A percentile compares a stretch with the other conserved stretches of the same genome.
phyloP scores from a whole-genome alignment of 2,329 filamentous ascomycete species.

The Neofusicoccum parvum region DNA sequence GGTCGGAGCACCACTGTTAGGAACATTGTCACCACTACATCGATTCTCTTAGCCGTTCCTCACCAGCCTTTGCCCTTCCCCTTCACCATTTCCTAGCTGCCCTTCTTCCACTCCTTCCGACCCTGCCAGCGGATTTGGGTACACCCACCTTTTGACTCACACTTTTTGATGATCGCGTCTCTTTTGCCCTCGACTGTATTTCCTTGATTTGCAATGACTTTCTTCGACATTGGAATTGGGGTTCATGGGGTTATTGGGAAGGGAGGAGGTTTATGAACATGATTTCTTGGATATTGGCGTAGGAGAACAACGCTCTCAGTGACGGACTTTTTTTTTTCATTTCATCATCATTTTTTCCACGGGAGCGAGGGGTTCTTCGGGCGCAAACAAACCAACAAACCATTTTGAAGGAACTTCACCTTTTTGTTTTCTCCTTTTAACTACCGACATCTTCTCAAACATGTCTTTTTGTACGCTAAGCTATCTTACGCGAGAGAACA shows the following conservation, averaged over 20 bases:
- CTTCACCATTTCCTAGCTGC: not conserved
- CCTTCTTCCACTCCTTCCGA: not conserved
- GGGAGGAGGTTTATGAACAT: not conserved
- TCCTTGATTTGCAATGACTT: not conserved
- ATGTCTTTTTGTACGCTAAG: conserved; percentile 13
- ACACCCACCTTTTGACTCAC: not conserved
- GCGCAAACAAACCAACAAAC: conserved; percentile 7
- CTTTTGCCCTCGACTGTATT: not conserved
- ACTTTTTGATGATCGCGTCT: not conserved
- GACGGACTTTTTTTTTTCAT: not conserved
- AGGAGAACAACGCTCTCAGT: conserved; percentile 13
- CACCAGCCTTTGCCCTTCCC: not conserved
- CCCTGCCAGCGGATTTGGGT: not conserved
- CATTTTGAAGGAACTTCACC: not conserved
- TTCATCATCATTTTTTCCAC: not conserved
- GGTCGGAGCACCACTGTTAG: not conserved
- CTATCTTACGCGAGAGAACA: not conserved
- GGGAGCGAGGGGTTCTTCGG: conserved; percentile 11
- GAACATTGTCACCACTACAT: not conserved
- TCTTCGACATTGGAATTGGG: conserved; percentile 12
- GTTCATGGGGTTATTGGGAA: not conserved
- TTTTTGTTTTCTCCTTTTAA: not conserved
- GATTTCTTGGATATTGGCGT: conserved; percentile 2
- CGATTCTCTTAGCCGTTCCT: not conserved
- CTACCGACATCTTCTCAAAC: not conserved